Percentiles rank a stretch among this genome's conserved stretches.
These are phyloP conservation scores for Pisolithus albus DNA, from an alignment of 768 basidiomycete species.

Conservation along the genomic window DNA sequence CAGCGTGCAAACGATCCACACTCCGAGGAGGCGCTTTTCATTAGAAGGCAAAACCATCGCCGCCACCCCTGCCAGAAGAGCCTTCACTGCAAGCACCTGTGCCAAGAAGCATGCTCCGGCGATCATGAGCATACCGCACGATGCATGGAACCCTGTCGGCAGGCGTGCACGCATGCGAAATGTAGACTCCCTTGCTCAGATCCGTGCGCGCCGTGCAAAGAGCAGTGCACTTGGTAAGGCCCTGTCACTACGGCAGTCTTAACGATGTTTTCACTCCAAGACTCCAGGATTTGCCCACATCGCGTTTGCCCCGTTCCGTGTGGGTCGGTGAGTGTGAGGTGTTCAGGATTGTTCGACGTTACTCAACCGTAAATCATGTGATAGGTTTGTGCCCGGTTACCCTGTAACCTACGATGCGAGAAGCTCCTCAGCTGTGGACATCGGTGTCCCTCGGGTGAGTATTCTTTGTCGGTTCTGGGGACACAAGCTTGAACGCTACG, in stretches of 20 bases:
- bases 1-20: constrained; percentile 22
- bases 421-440: constrained; percentile 52
- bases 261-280: not conserved
- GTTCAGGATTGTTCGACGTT: not conserved
- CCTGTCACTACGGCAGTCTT: constrained; percentile 1
- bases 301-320: constrained; percentile 54
- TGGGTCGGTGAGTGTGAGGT: constrained; percentile 47
- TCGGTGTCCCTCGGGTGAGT: constrained; percentile 57
- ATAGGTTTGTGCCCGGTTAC: constrained; percentile 58
- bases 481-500: not conserved
- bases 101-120: constrained; percentile 41
- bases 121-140: constrained; percentile 41
- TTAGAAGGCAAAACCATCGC: constrained; percentile 31
- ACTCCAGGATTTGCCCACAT: constrained; percentile 48
- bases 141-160: constrained; percentile 45
- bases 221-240: constrained; percentile 48
- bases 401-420: constrained; percentile 52
- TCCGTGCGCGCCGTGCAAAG: constrained; percentile 57
- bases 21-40: not conserved
- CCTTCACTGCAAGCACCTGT: constrained; percentile 53
- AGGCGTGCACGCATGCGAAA: constrained; percentile 46
- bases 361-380: not conserved
- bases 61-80: constrained; percentile 44
- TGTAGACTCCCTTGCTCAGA: constrained; percentile 44
- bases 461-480: not conserved